Base-by-base conservation (phyloP, 805 yeast genomes). In the Yamadazyma insecticola region DNA sequence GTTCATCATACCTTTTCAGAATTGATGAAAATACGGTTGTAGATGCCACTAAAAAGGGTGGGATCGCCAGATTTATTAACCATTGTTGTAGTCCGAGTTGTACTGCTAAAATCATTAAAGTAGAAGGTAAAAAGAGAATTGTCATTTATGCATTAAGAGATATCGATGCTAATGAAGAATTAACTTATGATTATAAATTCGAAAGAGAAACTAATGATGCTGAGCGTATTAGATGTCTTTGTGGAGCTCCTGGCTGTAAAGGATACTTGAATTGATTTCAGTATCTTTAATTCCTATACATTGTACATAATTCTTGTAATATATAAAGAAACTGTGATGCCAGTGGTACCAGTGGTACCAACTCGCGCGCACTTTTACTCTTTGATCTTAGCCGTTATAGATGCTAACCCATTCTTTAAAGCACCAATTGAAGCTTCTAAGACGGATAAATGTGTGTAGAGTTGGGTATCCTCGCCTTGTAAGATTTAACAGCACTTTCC, bases 61-160 rank as follows among this genome's bases (percentile, higher is more conserved):
- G 97, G 3, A 89, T 89, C 48, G 97, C 98, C 0, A 69, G 98
- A 38, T 92, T 92, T 50, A 92, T 92, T 54, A 92, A 92, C 48
- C 99, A 92, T 55, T 88, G 97, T 54, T 92, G 99, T 61, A 84
- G 82, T 32, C 99, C 99, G 1, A 88, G 95, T 44, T 92, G 98
- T 60, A 88, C 95, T 0, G 97, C 98, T 2, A 90, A 89, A 51
- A 88, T 92, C 50, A 89, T 89, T 48, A 87, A 87, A 55, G 97
- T 88, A 23, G 97, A 88, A 37, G 97, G 97, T 4, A 81, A 75
- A 48, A 87, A 86, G 59, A 72, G 97, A 55, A 90, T 92, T 63
- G 97, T 89, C 32, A 88, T 92, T 18, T 92, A 90, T 57, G 97
- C 98, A 0, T 63, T 86, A 42, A 64, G 94, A 28, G 96, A 90